These are phyloP conservation scores for Dunaliella primolecta DNA, from an alignment of 139 green algal genomes.

Conservation along the genomic window DNA sequence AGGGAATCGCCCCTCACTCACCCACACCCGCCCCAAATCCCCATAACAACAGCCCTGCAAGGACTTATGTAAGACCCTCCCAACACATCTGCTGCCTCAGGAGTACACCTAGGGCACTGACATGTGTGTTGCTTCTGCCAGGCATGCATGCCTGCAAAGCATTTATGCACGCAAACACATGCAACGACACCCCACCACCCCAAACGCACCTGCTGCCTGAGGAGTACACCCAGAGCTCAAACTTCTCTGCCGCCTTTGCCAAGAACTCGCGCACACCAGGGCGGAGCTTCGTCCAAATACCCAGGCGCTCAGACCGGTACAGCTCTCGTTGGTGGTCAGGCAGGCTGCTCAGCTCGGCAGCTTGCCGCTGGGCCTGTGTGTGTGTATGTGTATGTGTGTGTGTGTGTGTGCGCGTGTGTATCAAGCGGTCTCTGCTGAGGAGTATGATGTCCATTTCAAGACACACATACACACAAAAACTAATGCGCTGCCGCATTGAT, in stretches of 20 bases:
- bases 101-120: constrained; percentile 93
- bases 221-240: constrained; percentile 90
- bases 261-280: constrained; percentile 74
- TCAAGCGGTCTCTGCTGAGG: too few species aligned
- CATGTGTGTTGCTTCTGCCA: constrained; percentile 43
- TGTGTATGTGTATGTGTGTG: constrained; percentile 1
- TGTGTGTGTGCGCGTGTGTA: background rate
- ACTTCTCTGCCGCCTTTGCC: constrained; percentile 48
- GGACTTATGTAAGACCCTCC: too few species aligned
- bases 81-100: constrained; percentile 56
- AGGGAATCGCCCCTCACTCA: too few species aligned
- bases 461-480: background rate
- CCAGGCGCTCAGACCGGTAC: constrained; percentile 63
- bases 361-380: background rate
- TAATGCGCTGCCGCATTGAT: background rate
- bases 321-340: constrained; percentile 49
- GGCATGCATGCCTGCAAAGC: too few species aligned
- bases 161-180: too few species aligned
- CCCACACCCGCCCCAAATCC: too few species aligned
- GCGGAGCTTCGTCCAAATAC: constrained; percentile 94
- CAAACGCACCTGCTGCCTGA: constrained; percentile 59
- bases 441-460: background rate
- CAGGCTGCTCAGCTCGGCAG: constrained; percentile 14
- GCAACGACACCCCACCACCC: too few species aligned
- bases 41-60: too few species aligned